Conservation (phyloP, 495 filamentous ascomycete genomes). For the Podospora pseudocomata region DNA sequence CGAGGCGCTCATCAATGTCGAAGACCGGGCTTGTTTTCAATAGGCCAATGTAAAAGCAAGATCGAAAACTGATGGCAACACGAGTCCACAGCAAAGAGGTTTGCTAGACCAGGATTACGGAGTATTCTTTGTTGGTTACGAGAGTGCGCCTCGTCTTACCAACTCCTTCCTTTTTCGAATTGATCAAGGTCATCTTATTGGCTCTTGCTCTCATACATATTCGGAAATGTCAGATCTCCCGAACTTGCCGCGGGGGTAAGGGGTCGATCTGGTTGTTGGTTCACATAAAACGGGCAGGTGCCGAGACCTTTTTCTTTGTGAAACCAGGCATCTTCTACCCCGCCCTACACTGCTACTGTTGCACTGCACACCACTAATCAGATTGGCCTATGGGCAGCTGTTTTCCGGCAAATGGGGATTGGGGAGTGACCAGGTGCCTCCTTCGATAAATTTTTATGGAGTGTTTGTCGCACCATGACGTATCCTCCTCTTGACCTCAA, state of each 20-base stretch:
- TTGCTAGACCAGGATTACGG: no score
- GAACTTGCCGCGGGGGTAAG: background rate
- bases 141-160: background rate
- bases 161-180: background rate
- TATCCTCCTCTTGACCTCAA: background rate
- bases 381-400: background rate
- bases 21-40: background rate
- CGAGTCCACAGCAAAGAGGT: no score
- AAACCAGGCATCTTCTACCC: background rate
- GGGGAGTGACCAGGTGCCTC: background rate
- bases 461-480: background rate
- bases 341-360: background rate
- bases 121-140: no score
- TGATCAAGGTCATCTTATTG: background rate
- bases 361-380: background rate
- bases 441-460: background rate
- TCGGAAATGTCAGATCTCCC: background rate
- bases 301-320: background rate
- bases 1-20: no score
- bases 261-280: background rate
- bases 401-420: no score
- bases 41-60: no score
- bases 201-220: background rate
- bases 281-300: background rate
- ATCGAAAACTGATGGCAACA: no score